Evolutionary conservation across 257 asterid species (phyloP), one percentile per base, ranked within the genome.

Genomic region (Ilex asprella): DNA sequence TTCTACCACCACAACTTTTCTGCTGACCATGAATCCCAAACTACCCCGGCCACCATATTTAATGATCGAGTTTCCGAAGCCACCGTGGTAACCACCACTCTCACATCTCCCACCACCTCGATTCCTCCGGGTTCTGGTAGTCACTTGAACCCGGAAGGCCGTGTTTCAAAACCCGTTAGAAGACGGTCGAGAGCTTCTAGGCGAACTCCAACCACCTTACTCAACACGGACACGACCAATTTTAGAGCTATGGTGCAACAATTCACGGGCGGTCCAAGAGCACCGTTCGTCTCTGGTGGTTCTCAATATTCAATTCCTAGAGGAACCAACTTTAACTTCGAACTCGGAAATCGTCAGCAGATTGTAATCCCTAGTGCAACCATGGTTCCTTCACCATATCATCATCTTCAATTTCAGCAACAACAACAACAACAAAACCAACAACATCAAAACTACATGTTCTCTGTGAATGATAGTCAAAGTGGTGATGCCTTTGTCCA

Each of bases 161-260:
- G 86, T 6, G 62, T 64, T 31, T 60, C 82, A 1, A 79, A 76
- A 64, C 82, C 84, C 31, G 3, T 61, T 39, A 77, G 85, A 44
- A 63, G 80, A 10, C 79, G 87, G 39, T 59, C 85, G 2, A 73
- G 84, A 71, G 82, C 81, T 14, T 76, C 84, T 0, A 66, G 82
- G 2, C 61, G 87, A 31, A 81, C 79, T 44, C 87, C 91, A 4
- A 72, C 91, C 58, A 84, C 91, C 66, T 69, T 81, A 3, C 74
- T 81, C 80, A 84, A 71, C 81, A 84, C 91, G 1, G 84, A 84
- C 76, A 12, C 79, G 16, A 12, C 75, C 75, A 81, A 81, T 75
- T 84, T 84, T 55, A 56, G 82, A 58, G 87, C 79, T 78, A 81
- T 84, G 87, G 84, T 77, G 60, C 86, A 81, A 35, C 84, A 70